phyloP scores from a whole-genome alignment of 192 early-diverging fungal genomes.

The Linnemannia zychae region DNA sequence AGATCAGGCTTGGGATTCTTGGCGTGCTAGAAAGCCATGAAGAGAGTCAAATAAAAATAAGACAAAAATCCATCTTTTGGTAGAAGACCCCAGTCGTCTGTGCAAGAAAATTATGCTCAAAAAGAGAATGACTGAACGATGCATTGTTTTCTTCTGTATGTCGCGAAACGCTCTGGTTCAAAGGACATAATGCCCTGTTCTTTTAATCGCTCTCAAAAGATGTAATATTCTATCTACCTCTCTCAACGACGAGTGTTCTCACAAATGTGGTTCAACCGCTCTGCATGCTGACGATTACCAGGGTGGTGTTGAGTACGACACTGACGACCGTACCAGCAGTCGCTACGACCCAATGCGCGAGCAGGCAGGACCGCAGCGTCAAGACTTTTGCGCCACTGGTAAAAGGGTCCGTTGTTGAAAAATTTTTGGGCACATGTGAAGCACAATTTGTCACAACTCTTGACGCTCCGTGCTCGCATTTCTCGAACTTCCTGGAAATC shows the following conservation, averaged over 20 bases:
- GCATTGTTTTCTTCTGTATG: background rate
- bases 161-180: background rate
- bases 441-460: slow-evolving; percentile 29
- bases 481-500: background rate
- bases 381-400: slow-evolving; percentile 41
- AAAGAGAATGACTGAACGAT: too few species aligned
- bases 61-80: background rate
- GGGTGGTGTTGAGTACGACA: slow-evolving; percentile 40
- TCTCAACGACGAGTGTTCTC: slow-evolving; percentile 15
- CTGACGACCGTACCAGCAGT: slow-evolving; percentile 49
- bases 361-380: slow-evolving; percentile 12
- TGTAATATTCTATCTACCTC: too few species aligned
- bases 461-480: slow-evolving; percentile 1
- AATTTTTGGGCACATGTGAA: slow-evolving; percentile 5
- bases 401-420: slow-evolving; percentile 37
- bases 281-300: slow-evolving; percentile 15
- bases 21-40: background rate
- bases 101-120: too few species aligned
- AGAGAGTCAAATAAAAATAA: background rate
- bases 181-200: background rate
- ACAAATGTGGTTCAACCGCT: slow-evolving; percentile 49
- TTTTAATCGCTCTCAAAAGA: background rate
- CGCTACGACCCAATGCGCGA: background rate
- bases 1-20: slow-evolving; percentile 8
- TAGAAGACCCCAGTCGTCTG: too few species aligned